Evolutionary conservation across 345 rosid genomes (phyloP).

Genomic region (Rhizophora mangle): DNA sequence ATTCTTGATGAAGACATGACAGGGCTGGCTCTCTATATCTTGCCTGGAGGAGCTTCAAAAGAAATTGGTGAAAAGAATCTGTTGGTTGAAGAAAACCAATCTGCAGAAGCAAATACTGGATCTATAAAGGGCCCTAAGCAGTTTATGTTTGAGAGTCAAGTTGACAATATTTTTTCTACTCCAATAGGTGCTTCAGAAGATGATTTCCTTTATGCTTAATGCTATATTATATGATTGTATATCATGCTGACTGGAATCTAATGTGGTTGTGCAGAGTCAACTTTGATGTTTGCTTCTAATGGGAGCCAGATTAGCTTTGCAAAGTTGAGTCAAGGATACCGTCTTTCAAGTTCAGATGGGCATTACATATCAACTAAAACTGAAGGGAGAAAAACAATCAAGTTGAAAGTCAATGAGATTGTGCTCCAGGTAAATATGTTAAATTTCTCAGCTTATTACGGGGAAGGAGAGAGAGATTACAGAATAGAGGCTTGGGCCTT

Average conservation of each 20-base stretch:
- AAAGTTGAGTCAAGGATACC: constrained; percentile 80
- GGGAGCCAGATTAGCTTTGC: constrained; percentile 82
- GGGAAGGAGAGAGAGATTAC: no score
- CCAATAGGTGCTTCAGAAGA: constrained; percentile 69
- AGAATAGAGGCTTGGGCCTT: no score
- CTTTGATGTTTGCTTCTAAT: constrained; percentile 83
- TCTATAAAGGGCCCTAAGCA: constrained; percentile 75
- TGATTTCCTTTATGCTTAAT: constrained; percentile 18
- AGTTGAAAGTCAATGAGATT: constrained; percentile 75
- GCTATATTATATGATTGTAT: constrained; percentile 11
- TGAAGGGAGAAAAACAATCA: constrained; percentile 81
- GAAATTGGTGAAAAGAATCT: constrained; percentile 58
- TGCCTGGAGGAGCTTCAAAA: constrained; percentile 59
- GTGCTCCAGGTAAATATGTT: constrained; percentile 70
- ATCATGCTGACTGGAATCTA: constrained; percentile 31
- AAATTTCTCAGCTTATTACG: background rate
- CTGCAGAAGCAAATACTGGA: constrained; percentile 52
- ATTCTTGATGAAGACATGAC: constrained; percentile 94
- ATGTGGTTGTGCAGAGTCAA: constrained; percentile 60
- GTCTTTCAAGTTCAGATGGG: constrained; percentile 68
- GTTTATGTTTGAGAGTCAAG: constrained; percentile 87
- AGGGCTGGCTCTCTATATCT: constrained; percentile 66
- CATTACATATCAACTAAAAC: constrained; percentile 77
- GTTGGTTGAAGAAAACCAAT: constrained; percentile 53
- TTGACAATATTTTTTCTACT: constrained; percentile 88